Conservation (phyloP, 1,284 basidiomycete species). For the Athelia psychrophila region DNA sequence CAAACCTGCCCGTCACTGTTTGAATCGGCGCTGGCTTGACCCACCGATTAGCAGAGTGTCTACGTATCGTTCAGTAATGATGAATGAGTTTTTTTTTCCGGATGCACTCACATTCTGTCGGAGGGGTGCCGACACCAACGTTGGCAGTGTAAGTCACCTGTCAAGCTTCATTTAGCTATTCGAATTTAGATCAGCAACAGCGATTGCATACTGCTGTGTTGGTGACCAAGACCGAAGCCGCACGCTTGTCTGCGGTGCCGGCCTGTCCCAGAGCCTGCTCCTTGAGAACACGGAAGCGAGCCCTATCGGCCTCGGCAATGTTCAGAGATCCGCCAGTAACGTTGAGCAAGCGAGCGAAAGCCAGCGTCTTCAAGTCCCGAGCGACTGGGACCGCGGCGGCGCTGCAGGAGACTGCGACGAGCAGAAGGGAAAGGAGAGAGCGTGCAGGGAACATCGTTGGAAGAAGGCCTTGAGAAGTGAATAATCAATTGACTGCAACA, state of each 20-base stretch:
- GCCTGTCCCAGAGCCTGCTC: neutral
- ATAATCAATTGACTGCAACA: too few relatives aligned
- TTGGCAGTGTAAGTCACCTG: constrained; percentile 1
- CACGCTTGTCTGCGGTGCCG: constrained; percentile 5
- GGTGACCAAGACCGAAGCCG: constrained; percentile 11
- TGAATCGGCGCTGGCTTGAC: too few relatives aligned
- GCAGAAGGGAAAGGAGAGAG: constrained; percentile 12
- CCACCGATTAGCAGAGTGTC: constrained; percentile 13
- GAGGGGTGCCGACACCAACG: constrained; percentile 38
- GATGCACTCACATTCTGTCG: constrained; percentile 36
- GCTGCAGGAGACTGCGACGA: constrained; percentile 3
- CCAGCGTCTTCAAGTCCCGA: constrained; percentile 9
- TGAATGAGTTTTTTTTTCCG: neutral
- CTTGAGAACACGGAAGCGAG: constrained; percentile 13
- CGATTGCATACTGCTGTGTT: neutral
- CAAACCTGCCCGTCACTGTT: too few relatives aligned
- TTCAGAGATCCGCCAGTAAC: constrained; percentile 3
- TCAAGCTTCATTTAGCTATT: too few relatives aligned
- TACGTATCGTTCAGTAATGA: neutral
- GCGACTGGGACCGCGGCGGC: constrained; percentile 7
- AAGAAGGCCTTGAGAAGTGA: too few relatives aligned
- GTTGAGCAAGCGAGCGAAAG: constrained; percentile 12
- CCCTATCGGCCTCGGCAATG: constrained; percentile 15
- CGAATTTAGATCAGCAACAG: too few relatives aligned
- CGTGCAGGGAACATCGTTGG: constrained; percentile 14